Percentiles rank a stretch among this genome's conserved stretches.
These are phyloP conservation scores for Schwanniomyces occidentalis DNA, from an alignment of 805 yeast genomes.

Conservation along the genomic window DNA sequence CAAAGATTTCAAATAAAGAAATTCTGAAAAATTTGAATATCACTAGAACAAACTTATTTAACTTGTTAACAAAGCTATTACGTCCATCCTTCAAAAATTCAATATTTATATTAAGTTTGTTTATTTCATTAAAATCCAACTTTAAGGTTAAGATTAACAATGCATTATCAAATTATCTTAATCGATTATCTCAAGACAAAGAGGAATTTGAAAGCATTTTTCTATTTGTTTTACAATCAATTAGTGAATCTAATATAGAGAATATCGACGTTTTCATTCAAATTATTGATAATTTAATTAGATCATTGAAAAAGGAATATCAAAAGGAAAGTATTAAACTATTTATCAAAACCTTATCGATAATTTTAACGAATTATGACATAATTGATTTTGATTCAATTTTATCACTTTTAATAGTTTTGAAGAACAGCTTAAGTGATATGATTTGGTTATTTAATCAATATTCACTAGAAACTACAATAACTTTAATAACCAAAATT, in stretches of 20 bases:
- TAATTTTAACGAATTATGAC: slow-evolving; percentile 16
- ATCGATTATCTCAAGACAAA: slow-evolving; percentile 4
- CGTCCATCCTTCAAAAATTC: slow-evolving; percentile 9
- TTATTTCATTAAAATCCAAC: slow-evolving; percentile 8
- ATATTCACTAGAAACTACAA: slow-evolving; percentile 57
- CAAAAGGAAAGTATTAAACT: slow-evolving; percentile 12
- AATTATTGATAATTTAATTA: slow-evolving; percentile 18
- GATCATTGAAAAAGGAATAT: slow-evolving; percentile 12
- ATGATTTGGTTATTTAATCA: slow-evolving; percentile 64
- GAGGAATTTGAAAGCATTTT: slow-evolving; percentile 13
- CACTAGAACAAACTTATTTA: slow-evolving; percentile 24
- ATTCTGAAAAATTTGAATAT: slow-evolving; percentile 5
- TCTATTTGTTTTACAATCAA: slow-evolving; percentile 16
- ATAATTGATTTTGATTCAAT: slow-evolving; percentile 9
- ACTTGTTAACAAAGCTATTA: slow-evolving; percentile 19
- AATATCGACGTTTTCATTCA: slow-evolving; percentile 16
- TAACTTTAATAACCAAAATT: slow-evolving; percentile 39
- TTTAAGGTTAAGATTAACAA: slow-evolving; percentile 5
- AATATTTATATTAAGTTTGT: slow-evolving; percentile 16
- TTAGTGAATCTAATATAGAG: slow-evolving; percentile 12
- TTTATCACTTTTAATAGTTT: slow-evolving; percentile 11
- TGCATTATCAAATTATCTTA: slow-evolving; percentile 10
- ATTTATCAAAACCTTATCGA: slow-evolving; percentile 30
- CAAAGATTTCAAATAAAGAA: slow-evolving; percentile 7
- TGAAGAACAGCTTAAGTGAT: slow-evolving; percentile 48